Base-by-base conservation (phyloP, 345 rosid species). In the Anastatica hierochuntica region DNA sequence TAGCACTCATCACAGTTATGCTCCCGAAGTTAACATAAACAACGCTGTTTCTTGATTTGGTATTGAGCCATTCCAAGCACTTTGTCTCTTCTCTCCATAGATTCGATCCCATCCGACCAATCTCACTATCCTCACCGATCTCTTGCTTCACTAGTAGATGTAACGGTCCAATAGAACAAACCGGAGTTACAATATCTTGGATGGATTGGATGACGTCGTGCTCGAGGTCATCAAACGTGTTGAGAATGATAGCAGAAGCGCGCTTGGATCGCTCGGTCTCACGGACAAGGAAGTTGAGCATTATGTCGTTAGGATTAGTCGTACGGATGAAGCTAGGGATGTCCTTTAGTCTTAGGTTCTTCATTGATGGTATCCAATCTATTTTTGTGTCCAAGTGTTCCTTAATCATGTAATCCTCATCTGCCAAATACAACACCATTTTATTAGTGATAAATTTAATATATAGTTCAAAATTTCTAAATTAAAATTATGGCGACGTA, bases 371-470 rank as follows among this genome's bases (percentile, higher is more conserved):
- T n/a, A n/a, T n/a, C n/a, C n/a, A 75, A 39, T 71, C 74, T 35
- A 71, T 43, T 1, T n/a, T 9, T 5, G 69, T 64, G 14, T 75
- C 74, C 7, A 75, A 33, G 21, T 64, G 54, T 13, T 72, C 73
- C 42, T 73, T 63, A 2, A 3, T 21, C 24, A 21, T 2, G 61
- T 63, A 43, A 23, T 56, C 63, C 49, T 23, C 64, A 70, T 70
- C 70, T 74, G 58, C 33, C n/a, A n/a, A n/a, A n/a, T n/a, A n/a
- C 24, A 34, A 8, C 21, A 13, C 14, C n/a, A 26, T 12, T 29
- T 55, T 8, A 11, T 17, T 17, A 16, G 12, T 15, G 10, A n/a
- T 43, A 21, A 23, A 19, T 20, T 12, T 20, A 43, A n/a, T n/a
- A n/a, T n/a, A 21, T 21, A 21, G 24, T 5, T 21, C 24, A 0